Conservation (phyloP, 176 grass and related monocot species). For the Oryza nivara region DNA sequence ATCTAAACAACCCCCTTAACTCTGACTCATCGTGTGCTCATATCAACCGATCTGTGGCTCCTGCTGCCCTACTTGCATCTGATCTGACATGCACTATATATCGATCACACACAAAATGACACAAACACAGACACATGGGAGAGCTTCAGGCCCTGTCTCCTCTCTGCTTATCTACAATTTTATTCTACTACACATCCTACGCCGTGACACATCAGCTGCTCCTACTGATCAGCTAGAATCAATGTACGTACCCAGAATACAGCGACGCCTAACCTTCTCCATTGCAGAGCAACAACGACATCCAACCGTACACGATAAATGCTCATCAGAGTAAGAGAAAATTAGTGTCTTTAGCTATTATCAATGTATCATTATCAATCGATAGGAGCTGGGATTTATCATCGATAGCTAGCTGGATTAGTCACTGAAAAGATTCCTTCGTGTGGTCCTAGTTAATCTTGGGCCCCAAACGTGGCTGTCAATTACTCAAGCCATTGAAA, state of each 20-base stretch:
- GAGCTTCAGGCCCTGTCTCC: neutral
- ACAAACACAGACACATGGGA: neutral
- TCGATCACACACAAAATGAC: neutral
- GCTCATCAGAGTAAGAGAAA: neutral
- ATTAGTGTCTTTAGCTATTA: neutral
- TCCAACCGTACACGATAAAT: neutral
- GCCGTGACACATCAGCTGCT: neutral
- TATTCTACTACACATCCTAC: neutral
- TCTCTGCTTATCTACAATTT: neutral
- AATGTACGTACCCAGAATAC: neutral
- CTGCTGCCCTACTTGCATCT: neutral
- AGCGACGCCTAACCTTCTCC: neutral
- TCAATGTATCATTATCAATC: neutral
- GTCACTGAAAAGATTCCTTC: neutral
- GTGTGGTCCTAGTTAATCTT: neutral
- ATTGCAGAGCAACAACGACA: neutral
- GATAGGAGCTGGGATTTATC: neutral
- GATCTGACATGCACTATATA: neutral
- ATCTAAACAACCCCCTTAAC: too few species aligned
- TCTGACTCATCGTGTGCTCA: neutral
- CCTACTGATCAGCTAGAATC: neutral
- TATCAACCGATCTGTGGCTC: neutral
- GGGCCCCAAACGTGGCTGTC: neutral
- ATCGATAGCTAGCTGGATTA: neutral
- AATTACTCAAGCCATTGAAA: neutral